phyloP scores from a whole-genome alignment of 2,329 filamentous ascomycete genomes.

The Epichloe aotearoae region DNA sequence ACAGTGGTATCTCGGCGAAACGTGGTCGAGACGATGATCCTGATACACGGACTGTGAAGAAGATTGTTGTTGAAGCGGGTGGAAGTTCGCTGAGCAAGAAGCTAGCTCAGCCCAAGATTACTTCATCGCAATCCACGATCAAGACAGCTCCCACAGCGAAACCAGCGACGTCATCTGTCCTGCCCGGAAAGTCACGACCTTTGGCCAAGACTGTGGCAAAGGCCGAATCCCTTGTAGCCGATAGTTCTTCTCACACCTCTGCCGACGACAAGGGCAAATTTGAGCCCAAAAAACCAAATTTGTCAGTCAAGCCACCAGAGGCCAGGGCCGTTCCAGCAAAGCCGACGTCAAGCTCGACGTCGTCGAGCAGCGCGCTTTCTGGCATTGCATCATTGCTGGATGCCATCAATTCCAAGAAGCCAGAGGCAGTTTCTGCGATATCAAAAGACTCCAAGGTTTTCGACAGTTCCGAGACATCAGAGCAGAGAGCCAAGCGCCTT shows the following conservation, averaged over 20 bases:
- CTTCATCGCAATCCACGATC: constrained; percentile 16
- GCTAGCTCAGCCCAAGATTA: constrained; percentile 21
- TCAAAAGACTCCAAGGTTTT: constrained; percentile 36
- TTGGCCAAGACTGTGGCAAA: constrained; percentile 29
- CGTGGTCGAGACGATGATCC: constrained; percentile 26
- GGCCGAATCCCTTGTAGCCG: constrained; percentile 15
- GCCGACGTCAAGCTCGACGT: constrained; percentile 8
- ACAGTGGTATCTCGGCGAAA: constrained; percentile 19
- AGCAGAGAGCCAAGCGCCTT: constrained; percentile 53
- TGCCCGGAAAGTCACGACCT: constrained; percentile 36
- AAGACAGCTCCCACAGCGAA: constrained; percentile 19
- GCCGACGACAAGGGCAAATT: constrained; percentile 20
- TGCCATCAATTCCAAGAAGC: constrained; percentile 31
- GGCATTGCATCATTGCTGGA: constrained; percentile 42
- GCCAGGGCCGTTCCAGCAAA: constrained; percentile 11
- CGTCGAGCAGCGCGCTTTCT: constrained; percentile 23
- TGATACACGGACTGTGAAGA: constrained; percentile 27
- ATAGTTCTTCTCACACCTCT: constrained; percentile 13
- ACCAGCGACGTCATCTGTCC: constrained; percentile 18
- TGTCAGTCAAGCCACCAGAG: constrained; percentile 14
- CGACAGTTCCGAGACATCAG: constrained; percentile 49
- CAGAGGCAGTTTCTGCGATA: constrained; percentile 28
- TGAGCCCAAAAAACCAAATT: constrained; percentile 13
- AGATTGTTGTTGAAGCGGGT: constrained; percentile 27
- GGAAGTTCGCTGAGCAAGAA: constrained; percentile 26